phyloP scores from a whole-genome alignment of 83 land plant genomes.

The Diphasiastrum complanatum region DNA sequence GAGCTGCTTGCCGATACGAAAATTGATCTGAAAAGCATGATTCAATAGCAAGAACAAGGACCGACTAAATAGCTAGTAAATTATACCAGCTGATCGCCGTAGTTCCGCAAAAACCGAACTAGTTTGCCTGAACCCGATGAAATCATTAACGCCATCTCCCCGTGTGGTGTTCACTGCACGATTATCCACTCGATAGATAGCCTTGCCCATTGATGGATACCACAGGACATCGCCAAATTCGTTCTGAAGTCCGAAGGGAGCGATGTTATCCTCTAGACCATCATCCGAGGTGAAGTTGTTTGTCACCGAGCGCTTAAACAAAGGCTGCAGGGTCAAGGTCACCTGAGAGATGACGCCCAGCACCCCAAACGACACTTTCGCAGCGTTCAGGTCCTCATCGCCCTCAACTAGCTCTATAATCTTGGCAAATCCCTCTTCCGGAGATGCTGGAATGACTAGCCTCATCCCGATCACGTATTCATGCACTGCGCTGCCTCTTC shows the following conservation, averaged over 20 bases:
- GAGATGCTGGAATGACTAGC: conserved; percentile 40
- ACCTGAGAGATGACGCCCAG: conserved; percentile 13
- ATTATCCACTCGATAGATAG: conserved; percentile 16
- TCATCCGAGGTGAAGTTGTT: neutral
- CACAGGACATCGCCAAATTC: conserved; percentile 31
- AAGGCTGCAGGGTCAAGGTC: neutral
- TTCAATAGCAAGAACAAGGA: too few relatives aligned
- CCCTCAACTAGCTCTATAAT: conserved; percentile 21
- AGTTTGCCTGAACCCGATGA: too few relatives aligned
- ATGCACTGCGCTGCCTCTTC: conserved; percentile 56
- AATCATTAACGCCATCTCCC: conserved; percentile 33
- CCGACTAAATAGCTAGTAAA: too few relatives aligned
- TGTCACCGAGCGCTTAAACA: conserved; percentile 2
- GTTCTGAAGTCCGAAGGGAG: conserved; percentile 1
- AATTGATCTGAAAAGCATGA: too few relatives aligned
- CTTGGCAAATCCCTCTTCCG: conserved; percentile 44
- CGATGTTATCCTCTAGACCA: neutral
- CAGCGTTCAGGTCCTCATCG: conserved; percentile 38
- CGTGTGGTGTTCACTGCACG: conserved; percentile 13
- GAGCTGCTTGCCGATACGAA: too few relatives aligned
- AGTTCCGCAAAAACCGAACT: too few relatives aligned
- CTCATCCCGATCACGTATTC: conserved; percentile 46
- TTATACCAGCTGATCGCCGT: too few relatives aligned
- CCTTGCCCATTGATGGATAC: conserved; percentile 18
- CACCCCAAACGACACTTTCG: conserved; percentile 52